Conservation (phyloP, 352 stramenopile genomes). For the Phytophthora sojae region DNA sequence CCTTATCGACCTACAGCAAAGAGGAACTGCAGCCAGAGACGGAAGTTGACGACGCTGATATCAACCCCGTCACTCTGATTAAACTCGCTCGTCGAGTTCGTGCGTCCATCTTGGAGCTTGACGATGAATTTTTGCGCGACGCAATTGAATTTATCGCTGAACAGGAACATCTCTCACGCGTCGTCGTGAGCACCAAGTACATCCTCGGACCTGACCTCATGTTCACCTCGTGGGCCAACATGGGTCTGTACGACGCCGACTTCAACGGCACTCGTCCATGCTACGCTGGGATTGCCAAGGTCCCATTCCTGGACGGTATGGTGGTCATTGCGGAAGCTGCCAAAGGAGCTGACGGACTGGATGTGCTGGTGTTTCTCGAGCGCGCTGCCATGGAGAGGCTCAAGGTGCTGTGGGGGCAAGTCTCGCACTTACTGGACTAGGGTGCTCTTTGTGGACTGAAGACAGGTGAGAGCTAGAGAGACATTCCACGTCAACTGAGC, state of each 20-base stretch:
- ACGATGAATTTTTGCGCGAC: not conserved
- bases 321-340: constrained; percentile 20
- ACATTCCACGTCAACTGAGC: too few relatives aligned
- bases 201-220: constrained; percentile 22
- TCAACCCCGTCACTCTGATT: not conserved
- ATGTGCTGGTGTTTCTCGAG: constrained; percentile 14
- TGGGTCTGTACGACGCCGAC: constrained; percentile 23
- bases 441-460: not conserved
- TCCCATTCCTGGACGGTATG: constrained; percentile 23
- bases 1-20: constrained; percentile 36
- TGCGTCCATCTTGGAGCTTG: not conserved
- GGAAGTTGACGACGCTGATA: not conserved
- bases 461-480: too few relatives aligned
- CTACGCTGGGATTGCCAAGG: constrained; percentile 9
- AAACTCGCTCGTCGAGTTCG: constrained; percentile 2
- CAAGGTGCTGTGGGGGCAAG: constrained; percentile 1
- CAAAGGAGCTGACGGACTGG: constrained; percentile 1
- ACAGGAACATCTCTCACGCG: not conserved
- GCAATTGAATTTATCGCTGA: constrained; percentile 5
- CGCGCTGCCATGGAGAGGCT: constrained; percentile 13
- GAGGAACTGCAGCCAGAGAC: constrained; percentile 23
- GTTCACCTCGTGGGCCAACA: constrained; percentile 19
- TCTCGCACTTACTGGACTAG: constrained; percentile 1
- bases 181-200: constrained; percentile 10
- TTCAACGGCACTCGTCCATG: constrained; percentile 9